Base-by-base conservation (phyloP, 1,284 basidiomycete species). In the Ganoderma resinaceum region DNA sequence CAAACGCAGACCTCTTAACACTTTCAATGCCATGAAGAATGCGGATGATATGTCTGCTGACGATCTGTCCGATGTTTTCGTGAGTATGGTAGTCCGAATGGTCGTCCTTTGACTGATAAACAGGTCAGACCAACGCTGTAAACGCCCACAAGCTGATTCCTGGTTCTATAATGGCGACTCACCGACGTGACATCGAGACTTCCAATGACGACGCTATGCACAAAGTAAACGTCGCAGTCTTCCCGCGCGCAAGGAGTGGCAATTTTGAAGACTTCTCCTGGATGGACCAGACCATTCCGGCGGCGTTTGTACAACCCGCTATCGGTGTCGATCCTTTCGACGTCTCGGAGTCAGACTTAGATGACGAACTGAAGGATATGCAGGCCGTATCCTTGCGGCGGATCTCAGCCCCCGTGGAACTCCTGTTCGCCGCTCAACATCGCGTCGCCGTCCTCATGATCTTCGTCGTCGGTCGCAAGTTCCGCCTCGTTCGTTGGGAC, bases 401-500 rank as follows among this genome's bases (percentile, higher is more conserved):
- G 14, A 11, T 70, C 37, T 40, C 62, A 0, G 4, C 35, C 3
- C 20, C 57, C 37, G 66, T 37, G 12, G 52, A 65, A 26, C 35
- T 9, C 16, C 11, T 63, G 9, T 65, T 67, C 57, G 12, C 40
- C n/a, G 37, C 20, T 9, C 70, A 70, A 33, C 66, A 70, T 20
- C 70, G 70, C 2, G 63, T 40, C 16, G 42, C 37, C 49, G 14
- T 57, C 26, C 62, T 63, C 52, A 43, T 23, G 14, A 23, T 70
- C 26, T 37, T 70, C 26, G 52, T 71, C 55, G 11, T 67, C 20
- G 65, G 64, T 14, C 33, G 46, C 6, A n/a, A 29, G 18, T 61
- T 57, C 26, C 65, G 67, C 9, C 14, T 71, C 61, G 14, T 63
- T 37, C 61, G 69, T 33, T 59, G 69, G 66, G 68, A 70, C 43